A percentile compares a stretch with the other conserved stretches of the same genome.
phyloP scores from a whole-genome alignment of 768 basidiomycete species.

The Scleroderma citrinum region DNA sequence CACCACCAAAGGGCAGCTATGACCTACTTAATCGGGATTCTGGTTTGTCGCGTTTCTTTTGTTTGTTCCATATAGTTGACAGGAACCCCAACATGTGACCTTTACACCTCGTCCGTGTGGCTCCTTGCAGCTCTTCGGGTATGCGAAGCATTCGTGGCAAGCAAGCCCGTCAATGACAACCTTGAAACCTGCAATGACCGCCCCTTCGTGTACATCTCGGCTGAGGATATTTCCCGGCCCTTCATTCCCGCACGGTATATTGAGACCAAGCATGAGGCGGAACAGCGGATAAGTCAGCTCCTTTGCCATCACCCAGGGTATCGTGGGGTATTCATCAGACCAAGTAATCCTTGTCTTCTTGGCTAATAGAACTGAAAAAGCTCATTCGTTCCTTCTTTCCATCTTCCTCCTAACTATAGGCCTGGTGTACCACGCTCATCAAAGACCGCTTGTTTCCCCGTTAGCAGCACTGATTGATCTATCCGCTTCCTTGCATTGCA shows the following conservation, averaged over 20 bases:
- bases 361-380: slow-evolving; percentile 6
- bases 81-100: slow-evolving; percentile 1
- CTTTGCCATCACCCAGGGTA: slow-evolving; percentile 39
- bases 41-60: slow-evolving; percentile 48
- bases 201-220: slow-evolving; percentile 93
- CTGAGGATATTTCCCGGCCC: slow-evolving; percentile 81
- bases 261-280: slow-evolving; percentile 90
- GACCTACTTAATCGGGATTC: slow-evolving; percentile 84
- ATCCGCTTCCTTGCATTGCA: slow-evolving; percentile 65
- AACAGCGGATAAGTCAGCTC: slow-evolving; percentile 56
- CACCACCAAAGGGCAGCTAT: slow-evolving; percentile 48
- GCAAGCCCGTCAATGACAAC: slow-evolving; percentile 25
- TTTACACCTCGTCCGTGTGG: too few relatives aligned
- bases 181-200: slow-evolving; percentile 30
- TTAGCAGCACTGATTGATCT: slow-evolving; percentile 80
- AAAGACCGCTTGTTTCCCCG: slow-evolving; percentile 83
- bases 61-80: background rate
- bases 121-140: slow-evolving; percentile 57
- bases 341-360: slow-evolving; percentile 55
- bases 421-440: slow-evolving; percentile 92
- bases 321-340: slow-evolving; percentile 78
- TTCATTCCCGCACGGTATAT: slow-evolving; percentile 84
- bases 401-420: slow-evolving; percentile 40
- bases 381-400: slow-evolving; percentile 3
- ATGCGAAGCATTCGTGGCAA: slow-evolving; percentile 66